Evolutionary conservation across 169 alveolate genomes (phyloP).

Genomic region (Plasmodium gaboni): DNA sequence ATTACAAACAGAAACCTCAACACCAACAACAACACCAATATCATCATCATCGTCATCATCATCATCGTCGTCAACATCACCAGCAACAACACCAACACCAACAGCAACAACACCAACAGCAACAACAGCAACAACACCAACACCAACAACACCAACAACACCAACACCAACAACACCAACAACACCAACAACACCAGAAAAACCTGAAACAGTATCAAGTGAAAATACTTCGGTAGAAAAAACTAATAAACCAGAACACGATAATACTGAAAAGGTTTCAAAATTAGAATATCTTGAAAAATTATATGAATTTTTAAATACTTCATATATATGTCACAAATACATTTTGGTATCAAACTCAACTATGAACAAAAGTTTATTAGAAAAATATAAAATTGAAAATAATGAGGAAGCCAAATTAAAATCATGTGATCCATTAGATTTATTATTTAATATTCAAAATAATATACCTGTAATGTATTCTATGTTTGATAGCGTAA

Average conservation of each 20-base stretch:
- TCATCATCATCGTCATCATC: not conserved
- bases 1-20: slow-evolving; percentile 1
- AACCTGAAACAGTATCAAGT: not conserved
- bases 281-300: slow-evolving; percentile 43
- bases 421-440: slow-evolving; percentile 14
- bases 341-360: slow-evolving; percentile 20
- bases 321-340: slow-evolving; percentile 38
- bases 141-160: not conserved
- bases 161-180: slow-evolving; percentile 2
- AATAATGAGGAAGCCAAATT: not conserved
- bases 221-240: not conserved
- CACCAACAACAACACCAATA: not conserved
- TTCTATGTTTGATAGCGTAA: slow-evolving; percentile 25
- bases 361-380: slow-evolving; percentile 5
- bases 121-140: not conserved
- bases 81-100: not conserved
- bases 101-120: slow-evolving; percentile 1
- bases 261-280: not conserved
- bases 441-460: slow-evolving; percentile 29
- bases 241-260: not conserved
- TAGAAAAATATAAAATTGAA: slow-evolving; percentile 6
- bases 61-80: not conserved
- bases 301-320: slow-evolving; percentile 13
- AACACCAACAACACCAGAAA: not conserved
- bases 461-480: slow-evolving; percentile 50